A percentile compares a stretch with the other conserved stretches of the same genome.
Evolutionary conservation across 148 eudicot genomes (phyloP).

Genomic region (Chenopodium berlandieri): DNA sequence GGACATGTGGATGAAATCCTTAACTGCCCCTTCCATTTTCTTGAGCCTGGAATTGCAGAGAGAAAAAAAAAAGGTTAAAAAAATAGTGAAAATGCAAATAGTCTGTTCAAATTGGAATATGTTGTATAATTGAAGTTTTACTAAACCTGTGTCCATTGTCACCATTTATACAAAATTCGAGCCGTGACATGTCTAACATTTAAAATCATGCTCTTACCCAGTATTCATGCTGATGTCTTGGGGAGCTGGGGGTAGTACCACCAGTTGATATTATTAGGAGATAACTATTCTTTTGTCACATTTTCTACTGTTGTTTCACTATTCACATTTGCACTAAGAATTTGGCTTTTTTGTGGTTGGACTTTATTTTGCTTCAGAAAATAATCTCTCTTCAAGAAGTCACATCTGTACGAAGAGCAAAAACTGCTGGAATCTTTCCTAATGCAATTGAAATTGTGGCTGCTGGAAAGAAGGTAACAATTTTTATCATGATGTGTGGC

Average conservation of each 20-base stretch:
- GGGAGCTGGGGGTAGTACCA: background rate
- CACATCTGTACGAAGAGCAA: conserved; percentile 81
- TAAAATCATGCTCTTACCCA: background rate
- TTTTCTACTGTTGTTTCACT: background rate
- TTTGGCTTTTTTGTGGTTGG: conserved; percentile 14
- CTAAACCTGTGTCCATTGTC: background rate
- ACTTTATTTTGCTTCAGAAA: conserved; percentile 51
- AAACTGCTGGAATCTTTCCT: conserved; percentile 90
- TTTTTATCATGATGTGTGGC: conserved; percentile 11
- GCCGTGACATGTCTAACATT: background rate
- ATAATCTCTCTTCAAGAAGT: conserved; percentile 73
- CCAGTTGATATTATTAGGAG: conserved; percentile 1
- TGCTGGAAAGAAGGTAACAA: conserved; percentile 65
- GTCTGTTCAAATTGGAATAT: background rate
- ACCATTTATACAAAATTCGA: background rate
- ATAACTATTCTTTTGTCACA: background rate
- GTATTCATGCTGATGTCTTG: background rate
- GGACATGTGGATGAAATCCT: background rate
- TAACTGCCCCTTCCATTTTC: background rate
- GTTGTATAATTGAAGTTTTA: background rate
- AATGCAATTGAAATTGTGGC: conserved; percentile 91
- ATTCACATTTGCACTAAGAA: background rate
- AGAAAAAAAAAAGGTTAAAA: background rate
- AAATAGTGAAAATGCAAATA: background rate
- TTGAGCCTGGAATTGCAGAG: background rate